Base-by-base conservation (phyloP, 495 filamentous ascomycete species). In the Penicillium crystallinum region DNA sequence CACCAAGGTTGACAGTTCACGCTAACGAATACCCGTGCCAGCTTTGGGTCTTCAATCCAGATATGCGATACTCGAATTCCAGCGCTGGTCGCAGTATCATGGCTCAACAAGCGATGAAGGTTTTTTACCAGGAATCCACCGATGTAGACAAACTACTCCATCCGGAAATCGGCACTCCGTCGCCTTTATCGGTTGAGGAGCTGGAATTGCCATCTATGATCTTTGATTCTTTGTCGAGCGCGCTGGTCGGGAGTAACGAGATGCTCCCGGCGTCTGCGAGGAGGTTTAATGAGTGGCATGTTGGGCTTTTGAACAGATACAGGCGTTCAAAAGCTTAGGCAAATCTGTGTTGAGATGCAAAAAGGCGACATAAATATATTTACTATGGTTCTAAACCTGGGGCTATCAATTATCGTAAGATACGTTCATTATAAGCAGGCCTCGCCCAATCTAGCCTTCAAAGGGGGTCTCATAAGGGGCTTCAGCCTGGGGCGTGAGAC, bases 401-500 rank as follows among this genome's bases (percentile, higher is more conserved):
- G n/a, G n/a, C n/a, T n/a, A n/a, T n/a, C n/a, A n/a, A n/a, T n/a
- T n/a, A n/a, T n/a, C n/a, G n/a, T n/a, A n/a, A n/a, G n/a, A n/a
- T n/a, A n/a, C n/a, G n/a, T n/a, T 27, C 23, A 27, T 27, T 3
- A 27, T 27, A 7, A 27, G 23, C 23, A 27, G 7, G 23, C 3
- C 23, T 27, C 2, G 6, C 7, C 29, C 18, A 6, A 10, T 23
- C 67, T 70, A 84, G 66, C 12, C 85, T 11, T 75, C 72, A 53
- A 74, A 77, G 1, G 72, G 72, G 0, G 74, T 77, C 74, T 92
- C 86, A 59, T 72, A 85, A 5, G 87, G 88, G 37, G 66, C 57
- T 73, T 95, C 90, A 0, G 87, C 90, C 67, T 93, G 89, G 2
- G 90, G 88, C 8, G 90, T 91, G 61, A 95, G 87, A 33, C 90